Evolutionary conservation across 2,329 filamentous ascomycete species (phyloP).

Genomic region (Penicillium sp.): DNA sequence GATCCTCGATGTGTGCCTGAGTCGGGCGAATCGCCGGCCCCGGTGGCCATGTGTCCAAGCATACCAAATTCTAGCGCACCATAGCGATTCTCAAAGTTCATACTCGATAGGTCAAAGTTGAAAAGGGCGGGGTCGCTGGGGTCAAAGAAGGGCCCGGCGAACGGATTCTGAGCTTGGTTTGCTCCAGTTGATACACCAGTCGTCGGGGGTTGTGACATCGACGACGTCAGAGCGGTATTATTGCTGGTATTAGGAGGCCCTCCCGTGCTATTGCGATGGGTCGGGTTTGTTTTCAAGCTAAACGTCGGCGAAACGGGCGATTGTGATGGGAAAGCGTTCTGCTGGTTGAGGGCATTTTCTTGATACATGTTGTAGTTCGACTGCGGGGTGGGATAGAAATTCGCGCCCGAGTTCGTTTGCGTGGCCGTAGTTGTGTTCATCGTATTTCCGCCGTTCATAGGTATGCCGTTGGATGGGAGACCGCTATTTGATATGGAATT

Average conservation of each 20-base stretch:
- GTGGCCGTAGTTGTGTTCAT: conserved; percentile 30
- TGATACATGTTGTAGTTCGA: conserved; percentile 54
- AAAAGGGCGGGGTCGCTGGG: conserved; percentile 90
- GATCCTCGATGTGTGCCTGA: conserved; percentile 53
- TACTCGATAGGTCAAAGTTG: conserved; percentile 92
- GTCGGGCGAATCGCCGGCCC: conserved; percentile 80
- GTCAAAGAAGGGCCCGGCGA: conserved; percentile 73
- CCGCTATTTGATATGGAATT: conserved; percentile 39
- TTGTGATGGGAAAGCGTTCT: conserved; percentile 63
- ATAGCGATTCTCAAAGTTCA: conserved; percentile 96
- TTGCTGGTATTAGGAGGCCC: conserved; percentile 7
- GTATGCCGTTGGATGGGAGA: conserved; percentile 29
- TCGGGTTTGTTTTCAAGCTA: conserved; percentile 53
- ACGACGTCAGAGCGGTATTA: conserved; percentile 32
- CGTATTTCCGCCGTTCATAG: conserved; percentile 37
- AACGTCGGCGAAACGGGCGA: conserved; percentile 78
- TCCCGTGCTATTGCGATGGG: conserved; percentile 38
- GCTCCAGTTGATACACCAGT: conserved; percentile 56
- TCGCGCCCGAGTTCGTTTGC: conserved; percentile 31
- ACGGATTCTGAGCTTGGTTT: conserved; percentile 45
- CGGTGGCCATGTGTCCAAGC: conserved; percentile 94
- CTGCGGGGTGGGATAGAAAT: conserved; percentile 42
- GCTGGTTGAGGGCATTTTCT: conserved; percentile 47
- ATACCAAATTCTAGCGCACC: conserved; percentile 95
- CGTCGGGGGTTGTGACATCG: conserved; percentile 55